Evolutionary conservation across 2,329 filamentous ascomycete genomes (phyloP).

Genomic region (Scytalidium lignicola): DNA sequence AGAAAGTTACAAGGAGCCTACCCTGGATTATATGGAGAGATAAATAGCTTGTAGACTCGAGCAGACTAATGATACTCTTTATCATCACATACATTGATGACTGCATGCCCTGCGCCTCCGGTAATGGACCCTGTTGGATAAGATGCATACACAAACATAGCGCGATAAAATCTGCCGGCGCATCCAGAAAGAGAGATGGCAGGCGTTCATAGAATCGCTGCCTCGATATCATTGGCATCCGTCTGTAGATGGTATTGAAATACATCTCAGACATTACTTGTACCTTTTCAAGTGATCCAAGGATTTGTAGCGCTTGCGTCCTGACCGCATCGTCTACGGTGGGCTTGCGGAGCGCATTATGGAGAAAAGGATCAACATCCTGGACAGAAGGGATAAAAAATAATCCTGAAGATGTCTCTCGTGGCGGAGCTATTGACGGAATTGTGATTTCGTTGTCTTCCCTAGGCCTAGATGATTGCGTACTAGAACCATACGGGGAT

Average conservation of each 20-base stretch:
- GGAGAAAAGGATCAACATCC: conserved; percentile 3
- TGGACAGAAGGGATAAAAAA: not conserved
- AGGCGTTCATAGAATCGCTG: conserved; percentile 3
- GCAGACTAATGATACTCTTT: conserved; percentile 5
- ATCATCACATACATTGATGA: conserved; percentile 3
- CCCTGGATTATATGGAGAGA: conserved; percentile 5
- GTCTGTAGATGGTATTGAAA: conserved; percentile 1
- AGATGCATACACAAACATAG: conserved; percentile 5
- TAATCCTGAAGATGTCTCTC: not conserved
- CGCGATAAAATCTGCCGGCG: conserved; percentile 3
- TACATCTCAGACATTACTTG: not conserved
- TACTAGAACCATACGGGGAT: not conserved
- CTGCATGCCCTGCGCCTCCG: not conserved
- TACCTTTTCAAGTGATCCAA: conserved; percentile 1
- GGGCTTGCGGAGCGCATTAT: conserved; percentile 3
- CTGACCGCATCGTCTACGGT: conserved; percentile 3
- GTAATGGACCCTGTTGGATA: not conserved
- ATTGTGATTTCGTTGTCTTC: not conserved
- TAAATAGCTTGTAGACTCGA: conserved; percentile 3
- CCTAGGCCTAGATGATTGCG: not conserved
- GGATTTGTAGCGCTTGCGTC: not conserved
- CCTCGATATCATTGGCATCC: conserved; percentile 5
- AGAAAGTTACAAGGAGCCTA: conserved; percentile 6
- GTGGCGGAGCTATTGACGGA: not conserved
- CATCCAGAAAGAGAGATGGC: not conserved